Conservation (phyloP, 257 asterid species). For the Primulina huaijiensis region DNA sequence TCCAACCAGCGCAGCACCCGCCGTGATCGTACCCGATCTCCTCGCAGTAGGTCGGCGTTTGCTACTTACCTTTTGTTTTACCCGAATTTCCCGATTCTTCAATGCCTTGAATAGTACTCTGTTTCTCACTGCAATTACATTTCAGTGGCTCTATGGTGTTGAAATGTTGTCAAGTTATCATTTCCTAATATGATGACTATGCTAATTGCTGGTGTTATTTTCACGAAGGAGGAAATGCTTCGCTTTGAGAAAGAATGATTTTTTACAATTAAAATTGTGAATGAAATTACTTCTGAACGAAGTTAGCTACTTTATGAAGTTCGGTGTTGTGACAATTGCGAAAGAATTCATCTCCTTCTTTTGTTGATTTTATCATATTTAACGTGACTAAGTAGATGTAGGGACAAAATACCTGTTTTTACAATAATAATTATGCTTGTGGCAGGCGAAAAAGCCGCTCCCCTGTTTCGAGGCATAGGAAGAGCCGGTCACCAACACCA, state of each 20-base stretch:
- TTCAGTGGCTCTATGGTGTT: neutral
- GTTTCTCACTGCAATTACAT: neutral
- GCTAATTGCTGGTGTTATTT: too few species aligned
- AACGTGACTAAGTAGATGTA: neutral
- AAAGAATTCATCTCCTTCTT: neutral
- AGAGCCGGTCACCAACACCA: conserved; percentile 64
- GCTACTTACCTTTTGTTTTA: conserved; percentile 5
- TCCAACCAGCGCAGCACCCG: conserved; percentile 48
- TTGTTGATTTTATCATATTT: conserved; percentile 11
- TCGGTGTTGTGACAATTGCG: neutral
- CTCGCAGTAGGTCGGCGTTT: conserved; percentile 48
- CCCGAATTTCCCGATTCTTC: neutral
- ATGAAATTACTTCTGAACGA: conserved; percentile 11
- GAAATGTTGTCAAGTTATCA: too few species aligned
- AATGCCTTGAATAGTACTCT: neutral
- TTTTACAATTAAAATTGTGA: neutral
- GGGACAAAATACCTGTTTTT: neutral
- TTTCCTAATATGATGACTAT: neutral
- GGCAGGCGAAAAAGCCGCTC: conserved; percentile 77
- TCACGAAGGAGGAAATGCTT: neutral
- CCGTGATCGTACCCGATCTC: conserved; percentile 70
- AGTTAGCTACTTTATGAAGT: neutral
- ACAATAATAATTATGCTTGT: conserved; percentile 5
- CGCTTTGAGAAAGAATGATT: neutral
- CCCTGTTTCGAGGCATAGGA: conserved; percentile 53